Evolutionary conservation across 2,329 filamentous ascomycete species (phyloP), one percentile per base, ranked within the genome.

Genomic region (Colletotrichum cereale): DNA sequence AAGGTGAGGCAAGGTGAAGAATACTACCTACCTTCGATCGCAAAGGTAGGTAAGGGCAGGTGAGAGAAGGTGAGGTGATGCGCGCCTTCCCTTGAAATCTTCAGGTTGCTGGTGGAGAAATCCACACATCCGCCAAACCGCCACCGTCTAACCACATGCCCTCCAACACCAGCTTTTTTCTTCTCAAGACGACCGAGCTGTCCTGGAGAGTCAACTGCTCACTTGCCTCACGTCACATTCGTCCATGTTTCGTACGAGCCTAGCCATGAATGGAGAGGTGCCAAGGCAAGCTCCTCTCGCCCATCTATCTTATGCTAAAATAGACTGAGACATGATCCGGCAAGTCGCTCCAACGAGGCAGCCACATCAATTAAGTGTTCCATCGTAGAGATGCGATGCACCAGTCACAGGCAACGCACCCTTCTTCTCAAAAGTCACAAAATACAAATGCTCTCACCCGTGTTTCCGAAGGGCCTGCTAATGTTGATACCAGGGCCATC

Each of bases 211-310:
- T 65, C 61, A 52, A 65, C 48, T 55, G 44, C 53, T 44, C 52
- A 65, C 52, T 53, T 53, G 66, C 61, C 34, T 68, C 66, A 68
- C 16, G 40, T 68, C 50, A 65, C 61, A 68, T 65, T 68, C 61
- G 60, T 24, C 47, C 66, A 65, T 58, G 42, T 40, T 50, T 42
- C 47, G n/a, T 38, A 40, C 24, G 26, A 56, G 18, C 24, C 53
- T 48, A 50, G 53, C 34, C 53, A 40, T 62, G 55, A 62, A 34
- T 36, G 31, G 24, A 26, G 24, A 29, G 12, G 40, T 63, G 56
- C 67, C 55, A 67, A 66, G 38, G 55, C 48, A 42, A 34, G 67
- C 34, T 62, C 58, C 24, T 56, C 48, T 62, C 60, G 47, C n/a
- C 34, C 42, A 47, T 18, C 10, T 24, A 47, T 44, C 62, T 18